Evolutionary conservation across 441 rosid species (phyloP).

Genomic region (Mallotus japonicus): DNA sequence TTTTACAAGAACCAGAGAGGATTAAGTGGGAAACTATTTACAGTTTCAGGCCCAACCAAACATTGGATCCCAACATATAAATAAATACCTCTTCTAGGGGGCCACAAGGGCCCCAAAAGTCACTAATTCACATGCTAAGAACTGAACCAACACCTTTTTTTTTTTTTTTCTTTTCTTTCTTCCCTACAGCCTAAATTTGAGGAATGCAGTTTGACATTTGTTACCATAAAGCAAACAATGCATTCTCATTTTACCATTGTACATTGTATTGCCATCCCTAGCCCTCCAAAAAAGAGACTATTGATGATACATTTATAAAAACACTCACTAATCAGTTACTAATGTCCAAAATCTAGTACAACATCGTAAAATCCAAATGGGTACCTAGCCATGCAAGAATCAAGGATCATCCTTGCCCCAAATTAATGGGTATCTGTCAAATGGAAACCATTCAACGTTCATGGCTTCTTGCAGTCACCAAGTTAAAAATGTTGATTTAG

Average conservation of each 20-base stretch:
- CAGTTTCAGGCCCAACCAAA: not conserved
- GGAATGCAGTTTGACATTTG: not conserved
- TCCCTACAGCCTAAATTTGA: not conserved
- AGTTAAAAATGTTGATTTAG: too few species aligned
- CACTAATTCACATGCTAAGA: slow-evolving; percentile 22
- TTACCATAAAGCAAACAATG: not conserved
- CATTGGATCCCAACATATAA: not conserved
- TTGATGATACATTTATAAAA: not conserved
- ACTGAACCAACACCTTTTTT: not conserved
- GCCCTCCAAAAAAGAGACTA: not conserved
- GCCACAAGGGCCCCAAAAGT: slow-evolving; percentile 28
- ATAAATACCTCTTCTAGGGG: slow-evolving; percentile 2
- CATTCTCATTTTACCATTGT: not conserved
- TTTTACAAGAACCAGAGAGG: not conserved
- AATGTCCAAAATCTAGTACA: not conserved
- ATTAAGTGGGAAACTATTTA: not conserved
- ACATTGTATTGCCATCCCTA: not conserved
- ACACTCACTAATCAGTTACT: not conserved
- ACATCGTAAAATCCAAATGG: slow-evolving; percentile 1
- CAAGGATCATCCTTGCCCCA: not conserved
- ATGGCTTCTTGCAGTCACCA: too few species aligned
- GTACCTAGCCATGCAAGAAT: not conserved
- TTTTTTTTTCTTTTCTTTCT: too few species aligned
- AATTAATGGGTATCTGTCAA: too few species aligned
- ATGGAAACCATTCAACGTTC: too few species aligned